A percentile compares a stretch with the other conserved stretches of the same genome.
phyloP scores from a whole-genome alignment of 2,329 filamentous ascomycete species.

The Aspergillus sp. region DNA sequence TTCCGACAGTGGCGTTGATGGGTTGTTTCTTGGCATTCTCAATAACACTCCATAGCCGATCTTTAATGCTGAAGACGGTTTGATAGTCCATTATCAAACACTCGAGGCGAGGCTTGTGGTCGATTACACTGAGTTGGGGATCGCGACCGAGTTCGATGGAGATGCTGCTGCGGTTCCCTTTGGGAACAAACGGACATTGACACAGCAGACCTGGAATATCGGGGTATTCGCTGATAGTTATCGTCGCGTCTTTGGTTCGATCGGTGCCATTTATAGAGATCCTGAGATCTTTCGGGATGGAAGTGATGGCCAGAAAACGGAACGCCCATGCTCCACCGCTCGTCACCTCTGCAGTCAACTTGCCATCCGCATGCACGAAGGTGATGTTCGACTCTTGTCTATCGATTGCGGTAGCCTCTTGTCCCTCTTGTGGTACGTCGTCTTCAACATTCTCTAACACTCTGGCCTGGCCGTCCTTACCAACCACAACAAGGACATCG shows the following conservation, averaged over 20 bases:
- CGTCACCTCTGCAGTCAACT: conserved; percentile 1
- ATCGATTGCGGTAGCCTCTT: background rate
- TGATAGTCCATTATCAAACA: conserved; percentile 18
- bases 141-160: conserved; percentile 32
- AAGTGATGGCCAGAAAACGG: conserved; percentile 1
- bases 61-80: conserved; percentile 21
- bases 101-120: conserved; percentile 14
- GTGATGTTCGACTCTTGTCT: conserved; percentile 3
- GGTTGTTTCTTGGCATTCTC: conserved; percentile 5
- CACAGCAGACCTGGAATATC: conserved; percentile 12
- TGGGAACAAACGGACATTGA: conserved; percentile 5
- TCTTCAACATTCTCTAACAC: conserved; percentile 44
- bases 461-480: conserved; percentile 44
- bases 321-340: background rate
- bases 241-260: conserved; percentile 8
- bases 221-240: conserved; percentile 10
- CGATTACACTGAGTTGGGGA: conserved; percentile 18
- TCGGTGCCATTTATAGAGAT: conserved; percentile 13
- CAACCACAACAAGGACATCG: conserved; percentile 29
- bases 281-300: conserved; percentile 5
- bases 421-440: conserved; percentile 4
- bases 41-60: conserved; percentile 20
- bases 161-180: conserved; percentile 32
- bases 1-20: conserved; percentile 14
- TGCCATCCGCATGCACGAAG: conserved; percentile 12